A percentile compares a stretch with the other conserved stretches of the same genome.
Evolutionary conservation across 2,329 filamentous ascomycete species (phyloP).

Genomic region (Aspergillus quadrilineatus): DNA sequence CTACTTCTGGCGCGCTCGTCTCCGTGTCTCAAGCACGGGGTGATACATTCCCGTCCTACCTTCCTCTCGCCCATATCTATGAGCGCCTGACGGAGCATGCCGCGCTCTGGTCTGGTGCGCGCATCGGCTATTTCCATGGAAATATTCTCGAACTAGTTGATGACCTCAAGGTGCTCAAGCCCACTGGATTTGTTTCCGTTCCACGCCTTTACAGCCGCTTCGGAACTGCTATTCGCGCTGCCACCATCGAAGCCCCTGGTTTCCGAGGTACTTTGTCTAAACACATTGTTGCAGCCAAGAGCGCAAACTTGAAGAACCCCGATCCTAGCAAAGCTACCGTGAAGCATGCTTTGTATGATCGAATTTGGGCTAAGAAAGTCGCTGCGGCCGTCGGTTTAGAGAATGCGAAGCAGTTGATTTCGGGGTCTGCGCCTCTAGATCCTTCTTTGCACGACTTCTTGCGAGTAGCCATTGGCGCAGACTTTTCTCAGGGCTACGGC

Average conservation of each 20-base stretch:
- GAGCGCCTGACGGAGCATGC: conserved; percentile 79
- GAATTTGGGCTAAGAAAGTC: conserved; percentile 90
- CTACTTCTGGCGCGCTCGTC: conserved; percentile 61
- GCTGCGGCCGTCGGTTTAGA: conserved; percentile 78
- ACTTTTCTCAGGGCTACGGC: conserved; percentile 85
- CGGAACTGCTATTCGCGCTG: conserved; percentile 74
- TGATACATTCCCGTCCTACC: conserved; percentile 77
- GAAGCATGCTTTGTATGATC: conserved; percentile 52
- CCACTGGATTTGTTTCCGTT: conserved; percentile 81
- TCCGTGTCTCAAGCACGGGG: conserved; percentile 53
- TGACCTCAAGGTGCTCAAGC: conserved; percentile 82
- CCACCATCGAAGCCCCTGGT: conserved; percentile 75
- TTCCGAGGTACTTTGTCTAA: conserved; percentile 78
- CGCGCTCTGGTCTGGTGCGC: conserved; percentile 67
- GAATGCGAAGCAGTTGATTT: conserved; percentile 70
- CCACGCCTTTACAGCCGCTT: conserved; percentile 91
- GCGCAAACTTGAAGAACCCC: conserved; percentile 71
- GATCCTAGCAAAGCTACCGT: conserved; percentile 68
- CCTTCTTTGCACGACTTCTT: conserved; percentile 86
- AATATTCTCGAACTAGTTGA: conserved; percentile 84
- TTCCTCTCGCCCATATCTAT: conserved; percentile 93
- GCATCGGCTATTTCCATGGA: conserved; percentile 91
- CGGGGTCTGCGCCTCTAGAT: conserved; percentile 87
- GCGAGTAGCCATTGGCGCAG: conserved; percentile 74
- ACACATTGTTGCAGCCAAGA: conserved; percentile 76